phyloP scores from a whole-genome alignment of 1,139 yeast genomes.

The Tardiomyces digboiensis region DNA sequence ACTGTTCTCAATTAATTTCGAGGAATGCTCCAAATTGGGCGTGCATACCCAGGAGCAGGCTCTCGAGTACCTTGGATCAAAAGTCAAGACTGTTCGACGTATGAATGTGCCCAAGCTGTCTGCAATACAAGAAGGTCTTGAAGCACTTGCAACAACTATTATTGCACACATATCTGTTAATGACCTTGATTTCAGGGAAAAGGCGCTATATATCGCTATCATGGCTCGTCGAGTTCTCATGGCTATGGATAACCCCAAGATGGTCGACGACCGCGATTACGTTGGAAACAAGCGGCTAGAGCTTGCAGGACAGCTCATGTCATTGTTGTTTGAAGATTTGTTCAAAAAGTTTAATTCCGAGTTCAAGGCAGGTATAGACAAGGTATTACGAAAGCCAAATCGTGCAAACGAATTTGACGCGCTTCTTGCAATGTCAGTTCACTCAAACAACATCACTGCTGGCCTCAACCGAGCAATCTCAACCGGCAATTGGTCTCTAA shows the following conservation, averaged over 20 bases:
- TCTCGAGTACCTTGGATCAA: conserved; percentile 76
- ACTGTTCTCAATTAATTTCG: conserved; percentile 83
- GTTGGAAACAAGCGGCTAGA: conserved; percentile 98
- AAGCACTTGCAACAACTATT: conserved; percentile 92
- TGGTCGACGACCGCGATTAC: conserved; percentile 97
- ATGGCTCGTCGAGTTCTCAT: conserved; percentile 95
- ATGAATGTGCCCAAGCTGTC: conserved; percentile 74
- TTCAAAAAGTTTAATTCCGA: conserved; percentile 93
- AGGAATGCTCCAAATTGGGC: conserved; percentile 82
- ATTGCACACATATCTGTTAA: conserved; percentile 90
- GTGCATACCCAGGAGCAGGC: conserved; percentile 94
- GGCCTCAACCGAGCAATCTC: conserved; percentile 96
- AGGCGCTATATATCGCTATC: conserved; percentile 87
- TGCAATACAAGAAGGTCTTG: conserved; percentile 88
- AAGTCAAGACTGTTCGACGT: conserved; percentile 88
- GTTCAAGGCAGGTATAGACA: conserved; percentile 90
- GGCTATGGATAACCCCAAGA: conserved; percentile 91
- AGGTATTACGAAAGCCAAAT: conserved; percentile 86
- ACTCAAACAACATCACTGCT: conserved; percentile 84
- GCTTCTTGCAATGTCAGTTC: conserved; percentile 75
- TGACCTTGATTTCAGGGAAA: conserved; percentile 84
- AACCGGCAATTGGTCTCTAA: conserved; percentile 97
- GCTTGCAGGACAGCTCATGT: conserved; percentile 95
- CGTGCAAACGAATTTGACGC: conserved; percentile 96
- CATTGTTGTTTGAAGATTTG: conserved; percentile 88